Percentiles rank a stretch among this genome's conserved stretches.
These are phyloP conservation scores for Pseudophaeomoniella oleicola DNA, from an alignment of 2,329 filamentous ascomycete genomes.

Conservation along the genomic window DNA sequence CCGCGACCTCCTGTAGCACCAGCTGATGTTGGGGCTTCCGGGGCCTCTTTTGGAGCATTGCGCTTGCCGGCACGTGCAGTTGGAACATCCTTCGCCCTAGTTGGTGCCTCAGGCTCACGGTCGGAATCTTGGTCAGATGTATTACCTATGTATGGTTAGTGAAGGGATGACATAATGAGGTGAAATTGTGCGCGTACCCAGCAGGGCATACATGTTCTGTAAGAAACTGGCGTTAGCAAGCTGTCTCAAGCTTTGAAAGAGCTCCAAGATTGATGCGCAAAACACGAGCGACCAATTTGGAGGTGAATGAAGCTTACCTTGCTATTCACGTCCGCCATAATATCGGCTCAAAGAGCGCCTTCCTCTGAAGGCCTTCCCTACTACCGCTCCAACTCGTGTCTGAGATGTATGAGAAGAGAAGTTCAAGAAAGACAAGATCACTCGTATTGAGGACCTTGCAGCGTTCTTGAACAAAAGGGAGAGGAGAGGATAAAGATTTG, in stretches of 20 bases:
- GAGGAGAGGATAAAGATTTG: not conserved
- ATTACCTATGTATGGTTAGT: constrained; percentile 37
- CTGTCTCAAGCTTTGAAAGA: not conserved
- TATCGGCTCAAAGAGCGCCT: constrained; percentile 29
- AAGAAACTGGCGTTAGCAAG: constrained; percentile 21
- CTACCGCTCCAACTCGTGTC: constrained; percentile 29
- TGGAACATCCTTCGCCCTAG: constrained; percentile 81
- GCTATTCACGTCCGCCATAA: constrained; percentile 38
- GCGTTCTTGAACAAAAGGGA: not conserved
- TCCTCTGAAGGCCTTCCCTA: constrained; percentile 33
- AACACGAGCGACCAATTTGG: constrained; percentile 2
- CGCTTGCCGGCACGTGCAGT: constrained; percentile 67
- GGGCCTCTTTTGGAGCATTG: constrained; percentile 64
- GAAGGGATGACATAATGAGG: constrained; percentile 12
- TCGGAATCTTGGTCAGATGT: constrained; percentile 59
- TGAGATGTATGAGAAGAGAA: not conserved
- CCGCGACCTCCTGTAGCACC: constrained; percentile 30
- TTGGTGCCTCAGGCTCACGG: constrained; percentile 60
- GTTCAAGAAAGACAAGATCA: not conserved
- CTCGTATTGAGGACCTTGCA: not conserved
- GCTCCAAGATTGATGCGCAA: constrained; percentile 1
- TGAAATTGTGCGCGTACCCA: constrained; percentile 51
- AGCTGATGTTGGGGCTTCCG: constrained; percentile 24
- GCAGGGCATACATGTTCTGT: constrained; percentile 95
- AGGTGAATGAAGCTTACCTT: constrained; percentile 25